These are phyloP conservation scores for Cryptococcus sp. DNA, from an alignment of 1,284 basidiomycete species.

Conservation along the genomic window DNA sequence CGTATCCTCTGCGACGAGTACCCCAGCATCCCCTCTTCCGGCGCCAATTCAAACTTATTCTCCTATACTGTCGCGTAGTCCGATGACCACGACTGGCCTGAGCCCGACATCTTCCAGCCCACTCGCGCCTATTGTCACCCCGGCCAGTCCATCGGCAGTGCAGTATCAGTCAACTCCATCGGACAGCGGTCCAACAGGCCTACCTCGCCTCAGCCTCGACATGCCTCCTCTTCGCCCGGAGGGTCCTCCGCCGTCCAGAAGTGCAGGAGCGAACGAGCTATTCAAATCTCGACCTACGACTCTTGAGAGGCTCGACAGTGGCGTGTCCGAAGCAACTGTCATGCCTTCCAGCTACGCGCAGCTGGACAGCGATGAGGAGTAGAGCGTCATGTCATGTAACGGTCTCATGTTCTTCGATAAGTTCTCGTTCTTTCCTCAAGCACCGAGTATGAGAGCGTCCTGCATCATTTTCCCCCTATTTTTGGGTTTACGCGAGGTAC, in stretches of 20 bases:
- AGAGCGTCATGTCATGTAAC: background rate
- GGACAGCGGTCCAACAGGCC: conserved; percentile 8
- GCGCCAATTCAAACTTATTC: background rate
- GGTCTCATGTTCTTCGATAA: too few relatives aligned
- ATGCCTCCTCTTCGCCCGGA: conserved; percentile 32
- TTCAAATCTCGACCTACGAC: background rate
- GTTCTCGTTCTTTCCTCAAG: background rate
- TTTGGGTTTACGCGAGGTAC: background rate
- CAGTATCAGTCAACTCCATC: conserved; percentile 4
- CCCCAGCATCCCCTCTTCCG: background rate
- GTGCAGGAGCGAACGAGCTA: too few relatives aligned
- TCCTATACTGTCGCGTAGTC: background rate
- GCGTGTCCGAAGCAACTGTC: conserved; percentile 14
- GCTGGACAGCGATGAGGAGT: conserved; percentile 30
- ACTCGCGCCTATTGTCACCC: conserved; percentile 25
- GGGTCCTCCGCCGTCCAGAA: background rate
- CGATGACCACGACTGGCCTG: conserved; percentile 10
- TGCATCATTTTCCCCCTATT: background rate
- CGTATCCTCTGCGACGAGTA: background rate
- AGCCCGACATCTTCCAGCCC: conserved; percentile 22
- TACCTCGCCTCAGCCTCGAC: conserved; percentile 35
- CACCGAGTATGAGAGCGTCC: background rate
- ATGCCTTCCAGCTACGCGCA: conserved; percentile 21
- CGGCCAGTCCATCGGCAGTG: conserved; percentile 20
- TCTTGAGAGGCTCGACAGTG: conserved; percentile 17